Percentiles rank a stretch among this genome's conserved stretches.
phyloP scores from a whole-genome alignment of 768 basidiomycete genomes.

The Crepidotus variabilis region DNA sequence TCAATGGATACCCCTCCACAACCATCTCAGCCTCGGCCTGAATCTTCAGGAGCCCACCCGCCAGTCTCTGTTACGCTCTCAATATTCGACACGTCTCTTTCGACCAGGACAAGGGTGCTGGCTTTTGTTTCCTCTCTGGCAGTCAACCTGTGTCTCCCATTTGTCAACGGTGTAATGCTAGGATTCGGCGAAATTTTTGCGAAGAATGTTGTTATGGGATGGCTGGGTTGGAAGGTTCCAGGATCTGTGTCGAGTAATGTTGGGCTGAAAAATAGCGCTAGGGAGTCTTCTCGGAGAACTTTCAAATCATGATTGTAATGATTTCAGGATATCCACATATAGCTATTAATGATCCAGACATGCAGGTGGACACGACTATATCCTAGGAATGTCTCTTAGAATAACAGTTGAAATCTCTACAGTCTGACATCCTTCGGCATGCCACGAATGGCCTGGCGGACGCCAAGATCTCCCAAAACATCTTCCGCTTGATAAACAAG shows the following conservation, averaged over 20 bases:
- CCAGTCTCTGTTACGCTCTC: conserved; percentile 57
- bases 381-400: not conserved
- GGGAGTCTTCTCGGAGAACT: conserved; percentile 5
- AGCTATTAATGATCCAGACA: not conserved
- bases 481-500: conserved; percentile 21
- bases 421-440: conserved; percentile 72
- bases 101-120: conserved; percentile 60
- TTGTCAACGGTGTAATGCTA: conserved; percentile 93
- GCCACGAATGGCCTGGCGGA: conserved; percentile 43
- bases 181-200: conserved; percentile 96
- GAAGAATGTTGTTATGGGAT: conserved; percentile 62
- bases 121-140: conserved; percentile 73
- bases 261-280: conserved; percentile 19
- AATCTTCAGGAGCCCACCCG: conserved; percentile 9
- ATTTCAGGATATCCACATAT: conserved; percentile 6
- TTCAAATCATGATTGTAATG: not conserved
- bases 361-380: not conserved
- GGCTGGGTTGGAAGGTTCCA: conserved; percentile 45
- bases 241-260: conserved; percentile 25
- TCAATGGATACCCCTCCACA: conserved; percentile 49
- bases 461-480: conserved; percentile 27
- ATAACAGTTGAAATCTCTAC: conserved; percentile 24
- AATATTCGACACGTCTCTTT: conserved; percentile 67
- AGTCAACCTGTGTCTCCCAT: conserved; percentile 83
- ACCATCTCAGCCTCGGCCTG: conserved; percentile 16